Evolutionary conservation across 192 early-diverging fungal genomes (phyloP).

Genomic region (Lobosporangium transversale): DNA sequence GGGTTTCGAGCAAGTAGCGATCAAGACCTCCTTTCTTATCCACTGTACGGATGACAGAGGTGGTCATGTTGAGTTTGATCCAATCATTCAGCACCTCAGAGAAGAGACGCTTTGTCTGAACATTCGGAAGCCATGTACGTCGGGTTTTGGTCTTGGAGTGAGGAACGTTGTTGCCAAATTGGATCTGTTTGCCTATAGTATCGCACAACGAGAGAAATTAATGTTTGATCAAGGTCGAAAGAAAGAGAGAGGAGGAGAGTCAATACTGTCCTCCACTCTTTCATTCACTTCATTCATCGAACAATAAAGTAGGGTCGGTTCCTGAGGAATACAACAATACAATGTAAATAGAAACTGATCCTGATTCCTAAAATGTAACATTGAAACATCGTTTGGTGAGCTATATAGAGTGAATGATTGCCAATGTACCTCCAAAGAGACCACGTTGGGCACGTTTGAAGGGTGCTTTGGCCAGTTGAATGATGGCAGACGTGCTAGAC

Average conservation of each 20-base stretch:
- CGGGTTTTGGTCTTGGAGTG: slow-evolving; percentile 78
- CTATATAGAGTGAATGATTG: too few species aligned
- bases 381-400: too few species aligned
- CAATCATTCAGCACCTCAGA: slow-evolving; percentile 69
- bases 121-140: slow-evolving; percentile 83
- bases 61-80: slow-evolving; percentile 71
- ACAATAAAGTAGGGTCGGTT: too few species aligned
- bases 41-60: slow-evolving; percentile 75
- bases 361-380: too few species aligned
- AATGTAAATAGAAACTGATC: too few species aligned
- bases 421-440: slow-evolving; percentile 61
- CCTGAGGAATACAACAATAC: too few species aligned
- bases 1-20: slow-evolving; percentile 74
- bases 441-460: slow-evolving; percentile 69
- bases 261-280: too few species aligned
- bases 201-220: too few species aligned
- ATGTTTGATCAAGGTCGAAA: background rate
- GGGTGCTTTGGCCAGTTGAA: slow-evolving; percentile 58
- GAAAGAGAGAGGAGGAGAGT: background rate
- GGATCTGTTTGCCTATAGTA: slow-evolving; percentile 66
- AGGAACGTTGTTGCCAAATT: slow-evolving; percentile 69
- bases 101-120: slow-evolving; percentile 71
- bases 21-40: slow-evolving; percentile 89
- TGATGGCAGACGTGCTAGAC: slow-evolving; percentile 48
- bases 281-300: too few species aligned